Conservation (phyloP, 345 rosid genomes). For the rapeseed (Brassica napus) region DNA sequence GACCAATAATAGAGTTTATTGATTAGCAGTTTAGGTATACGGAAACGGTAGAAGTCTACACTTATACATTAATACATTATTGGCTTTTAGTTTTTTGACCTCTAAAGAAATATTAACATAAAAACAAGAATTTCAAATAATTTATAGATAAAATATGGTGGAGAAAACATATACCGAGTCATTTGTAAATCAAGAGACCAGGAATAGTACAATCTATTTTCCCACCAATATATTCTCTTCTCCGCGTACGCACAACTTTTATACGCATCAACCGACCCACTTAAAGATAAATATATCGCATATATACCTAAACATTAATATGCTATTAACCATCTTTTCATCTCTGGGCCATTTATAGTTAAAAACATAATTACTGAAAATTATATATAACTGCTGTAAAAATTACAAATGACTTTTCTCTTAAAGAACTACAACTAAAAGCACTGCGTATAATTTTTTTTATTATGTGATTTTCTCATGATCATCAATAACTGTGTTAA, state of each 20-base stretch:
- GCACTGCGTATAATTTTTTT: not conserved
- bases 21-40: conserved; percentile 10
- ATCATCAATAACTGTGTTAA: conserved; percentile 1
- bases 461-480: not conserved
- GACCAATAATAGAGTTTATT: conserved; percentile 21
- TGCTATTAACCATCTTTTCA: not conserved
- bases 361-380: not conserved
- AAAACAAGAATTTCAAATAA: not conserved
- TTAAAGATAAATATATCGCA: not conserved
- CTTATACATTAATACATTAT: not conserved
- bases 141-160: not conserved
- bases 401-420: not conserved
- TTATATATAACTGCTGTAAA: not conserved
- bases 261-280: conserved; percentile 32
- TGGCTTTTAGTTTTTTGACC: not conserved
- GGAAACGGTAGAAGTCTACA: not conserved
- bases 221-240: conserved; percentile 34
- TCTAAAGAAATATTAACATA: not conserved
- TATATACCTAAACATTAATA: not conserved
- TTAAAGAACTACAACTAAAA: not conserved
- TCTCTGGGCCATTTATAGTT: not conserved
- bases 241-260: conserved; percentile 26
- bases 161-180: conserved; percentile 21
- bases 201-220: conserved; percentile 21
- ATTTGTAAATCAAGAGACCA: conserved; percentile 21